Conservation (phyloP, 192 early-diverging fungal genomes). For the Chytriomyces sp. region DNA sequence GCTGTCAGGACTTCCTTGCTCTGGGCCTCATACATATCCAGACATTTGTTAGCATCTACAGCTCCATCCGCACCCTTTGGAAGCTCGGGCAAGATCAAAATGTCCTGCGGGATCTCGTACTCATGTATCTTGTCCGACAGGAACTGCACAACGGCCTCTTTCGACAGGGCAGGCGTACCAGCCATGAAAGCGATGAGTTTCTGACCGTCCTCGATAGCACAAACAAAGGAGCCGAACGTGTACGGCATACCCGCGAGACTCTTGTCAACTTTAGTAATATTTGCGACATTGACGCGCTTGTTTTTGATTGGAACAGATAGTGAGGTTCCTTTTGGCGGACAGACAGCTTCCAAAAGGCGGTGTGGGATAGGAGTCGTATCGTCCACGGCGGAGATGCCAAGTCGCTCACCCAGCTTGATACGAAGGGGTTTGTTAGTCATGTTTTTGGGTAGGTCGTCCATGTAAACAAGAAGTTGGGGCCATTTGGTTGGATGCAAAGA, state of each 20-base stretch:
- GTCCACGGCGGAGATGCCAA: constrained; percentile 38
- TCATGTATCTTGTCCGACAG: background rate
- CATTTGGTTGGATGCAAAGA: constrained; percentile 44
- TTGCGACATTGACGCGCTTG: background rate
- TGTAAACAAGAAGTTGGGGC: constrained; percentile 48
- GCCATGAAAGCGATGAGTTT: background rate
- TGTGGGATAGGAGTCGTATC: constrained; percentile 26
- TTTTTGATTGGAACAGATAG: background rate
- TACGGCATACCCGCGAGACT: constrained; percentile 1
- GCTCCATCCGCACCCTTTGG: background rate
- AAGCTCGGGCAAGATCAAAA: background rate
- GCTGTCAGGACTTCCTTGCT: background rate
- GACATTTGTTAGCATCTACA: constrained; percentile 10
- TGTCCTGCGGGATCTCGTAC: background rate
- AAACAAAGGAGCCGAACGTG: constrained; percentile 11
- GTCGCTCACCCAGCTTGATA: constrained; percentile 44
- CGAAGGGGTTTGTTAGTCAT: constrained; percentile 43
- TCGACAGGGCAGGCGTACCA: background rate
- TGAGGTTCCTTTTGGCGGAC: background rate
- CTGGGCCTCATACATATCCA: background rate
- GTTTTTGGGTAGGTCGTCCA: constrained; percentile 49
- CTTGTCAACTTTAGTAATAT: background rate
- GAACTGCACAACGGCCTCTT: background rate
- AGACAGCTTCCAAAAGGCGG: constrained; percentile 39
- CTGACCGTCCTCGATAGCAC: background rate